Evolutionary conservation across 2,329 filamentous ascomycete species (phyloP).

Genomic region (Talaromyces sp.): DNA sequence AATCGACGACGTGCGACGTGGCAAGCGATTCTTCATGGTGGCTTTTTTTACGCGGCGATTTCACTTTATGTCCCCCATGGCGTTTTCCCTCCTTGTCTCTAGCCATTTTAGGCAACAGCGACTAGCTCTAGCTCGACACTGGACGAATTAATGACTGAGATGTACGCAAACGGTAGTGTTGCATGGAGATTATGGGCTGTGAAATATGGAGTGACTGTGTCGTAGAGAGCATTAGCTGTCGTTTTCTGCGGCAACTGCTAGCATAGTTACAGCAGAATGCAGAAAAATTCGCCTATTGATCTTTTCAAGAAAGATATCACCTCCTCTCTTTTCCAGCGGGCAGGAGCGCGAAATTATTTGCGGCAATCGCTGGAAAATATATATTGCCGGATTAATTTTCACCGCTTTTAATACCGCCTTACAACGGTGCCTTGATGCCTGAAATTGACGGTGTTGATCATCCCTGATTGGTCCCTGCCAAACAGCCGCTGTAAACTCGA

Average conservation of each 20-base stretch:
- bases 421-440: background rate
- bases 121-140: background rate
- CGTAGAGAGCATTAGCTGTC: background rate
- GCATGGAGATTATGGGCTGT: background rate
- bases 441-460: background rate
- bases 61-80: background rate
- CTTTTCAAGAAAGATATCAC: too few species aligned
- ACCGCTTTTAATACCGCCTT: slow-evolving; percentile 12
- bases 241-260: too few species aligned
- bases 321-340: background rate
- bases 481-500: background rate
- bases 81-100: background rate
- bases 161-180: slow-evolving; percentile 9
- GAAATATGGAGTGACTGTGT: background rate
- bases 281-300: background rate
- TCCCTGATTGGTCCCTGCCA: background rate
- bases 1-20: slow-evolving; percentile 14
- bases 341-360: slow-evolving; percentile 11
- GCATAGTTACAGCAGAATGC: too few species aligned
- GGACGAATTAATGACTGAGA: background rate
- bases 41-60: background rate
- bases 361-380: background rate
- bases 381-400: slow-evolving; percentile 13
- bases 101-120: slow-evolving; percentile 4
- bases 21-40: background rate